Evolutionary conservation across 164 flowering plant genomes (phyloP), one percentile per base, ranked within the genome.

Genomic region (Aristolochia fimbriata): DNA sequence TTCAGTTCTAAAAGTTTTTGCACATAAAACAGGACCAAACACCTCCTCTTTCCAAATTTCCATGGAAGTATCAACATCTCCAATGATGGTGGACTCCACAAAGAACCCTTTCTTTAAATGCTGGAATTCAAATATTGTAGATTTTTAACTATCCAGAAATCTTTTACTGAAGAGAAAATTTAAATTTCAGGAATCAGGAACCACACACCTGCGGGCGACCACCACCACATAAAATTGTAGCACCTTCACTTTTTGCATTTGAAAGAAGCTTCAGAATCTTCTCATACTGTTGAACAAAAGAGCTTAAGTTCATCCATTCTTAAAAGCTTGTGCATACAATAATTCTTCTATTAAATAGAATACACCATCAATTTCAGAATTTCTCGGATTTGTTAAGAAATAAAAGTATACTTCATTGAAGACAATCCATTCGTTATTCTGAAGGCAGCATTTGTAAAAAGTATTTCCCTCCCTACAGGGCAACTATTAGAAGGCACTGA

Each of bases 21-120:
- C 88, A 69, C 99, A 85, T 1, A 94, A 70, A 66, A 94, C 95
- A 59, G 99, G 99, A 61, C 97, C 99, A 73, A 94, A 94, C 51
- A 88, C 97, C 80, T 94, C 99, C 66, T 91, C 97, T 62, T 76
- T 86, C 99, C 99, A 94, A 30, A 94, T 84, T 85, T 91, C 86
- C 99, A 94, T 94, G 49, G 96, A 82, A 46, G 89, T 83, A 31
- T 76, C 70, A 23, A 94, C 89, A 72, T 91, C 80, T 57, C 78
- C 79, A 58, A 94, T 83, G 66, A 94, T 83, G 22, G 99, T 78
- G 64, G 99, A 97, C 64, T 85, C 82, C 21, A 94, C 47, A 54
- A 70, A 94, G 70, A 61, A 91, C 49, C 99, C 99, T 64, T 81
- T 90, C 74, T 85, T 78, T 62, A 94, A 68, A 73, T 91, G 95